Percentiles rank a stretch among this genome's conserved stretches.
Evolutionary conservation across 2,329 filamentous ascomycete genomes (phyloP).

Genomic region (Verticillium albo-atrum): DNA sequence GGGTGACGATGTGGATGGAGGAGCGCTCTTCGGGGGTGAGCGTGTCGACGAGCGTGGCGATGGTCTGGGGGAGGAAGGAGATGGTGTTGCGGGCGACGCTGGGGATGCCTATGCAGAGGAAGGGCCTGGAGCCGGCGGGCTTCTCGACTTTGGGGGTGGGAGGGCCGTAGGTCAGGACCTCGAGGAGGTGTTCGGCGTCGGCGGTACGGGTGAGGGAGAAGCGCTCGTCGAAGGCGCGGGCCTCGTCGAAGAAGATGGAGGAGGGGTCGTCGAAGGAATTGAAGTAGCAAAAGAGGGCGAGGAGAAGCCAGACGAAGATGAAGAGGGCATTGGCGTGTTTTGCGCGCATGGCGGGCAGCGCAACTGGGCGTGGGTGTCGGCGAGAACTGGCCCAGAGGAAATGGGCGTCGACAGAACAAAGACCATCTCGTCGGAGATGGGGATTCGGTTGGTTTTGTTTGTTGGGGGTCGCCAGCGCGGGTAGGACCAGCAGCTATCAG

Average conservation of each 20-base stretch:
- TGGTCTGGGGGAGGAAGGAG: conserved; percentile 21
- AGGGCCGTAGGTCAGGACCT: not conserved
- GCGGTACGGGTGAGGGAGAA: conserved; percentile 19
- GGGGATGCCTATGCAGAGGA: conserved; percentile 28
- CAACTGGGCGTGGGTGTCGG: not conserved
- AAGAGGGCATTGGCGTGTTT: conserved; percentile 22
- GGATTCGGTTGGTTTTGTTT: too few species aligned
- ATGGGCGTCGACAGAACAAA: too few species aligned
- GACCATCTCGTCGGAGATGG: too few species aligned
- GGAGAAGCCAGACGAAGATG: conserved; percentile 19
- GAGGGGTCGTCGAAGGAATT: conserved; percentile 28
- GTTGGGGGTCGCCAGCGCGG: too few species aligned
- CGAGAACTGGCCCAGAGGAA: too few species aligned
- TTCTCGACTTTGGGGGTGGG: conserved; percentile 1
- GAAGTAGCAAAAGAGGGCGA: conserved; percentile 20
- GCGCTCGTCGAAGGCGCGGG: conserved; percentile 19
- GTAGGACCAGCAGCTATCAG: too few species aligned
- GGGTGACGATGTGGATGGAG: conserved; percentile 24
- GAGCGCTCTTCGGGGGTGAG: conserved; percentile 23
- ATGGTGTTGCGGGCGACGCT: conserved; percentile 25
- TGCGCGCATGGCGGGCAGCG: not conserved
- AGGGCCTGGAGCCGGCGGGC: not conserved
- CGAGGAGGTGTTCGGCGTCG: conserved; percentile 18
- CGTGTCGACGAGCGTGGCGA: conserved; percentile 25
- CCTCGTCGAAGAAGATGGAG: conserved; percentile 25